Conservation (phyloP, 257 asterid genomes). For the Nyctanthes arbortristis region DNA sequence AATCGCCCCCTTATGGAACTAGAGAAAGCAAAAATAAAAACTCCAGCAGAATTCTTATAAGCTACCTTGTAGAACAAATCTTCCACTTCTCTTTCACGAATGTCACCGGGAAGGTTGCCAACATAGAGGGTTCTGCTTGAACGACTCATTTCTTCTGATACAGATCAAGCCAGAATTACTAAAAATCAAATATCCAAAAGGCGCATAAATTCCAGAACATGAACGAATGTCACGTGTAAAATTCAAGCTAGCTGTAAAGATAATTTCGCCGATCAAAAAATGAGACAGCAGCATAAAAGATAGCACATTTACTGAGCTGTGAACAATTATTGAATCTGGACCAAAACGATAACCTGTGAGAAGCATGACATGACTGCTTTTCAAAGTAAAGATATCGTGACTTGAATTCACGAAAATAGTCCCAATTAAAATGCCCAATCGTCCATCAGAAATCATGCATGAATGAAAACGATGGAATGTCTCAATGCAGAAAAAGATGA, state of each 20-base stretch:
- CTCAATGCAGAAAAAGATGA: no score
- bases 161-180: background rate
- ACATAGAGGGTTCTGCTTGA: slow-evolving; percentile 94
- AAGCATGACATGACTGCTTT: background rate
- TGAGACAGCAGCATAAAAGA: background rate
- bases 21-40: no score
- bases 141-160: slow-evolving; percentile 76
- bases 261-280: no score
- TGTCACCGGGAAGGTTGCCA: slow-evolving; percentile 98
- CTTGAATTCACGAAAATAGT: background rate
- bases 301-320: background rate
- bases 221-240: no score
- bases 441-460: no score
- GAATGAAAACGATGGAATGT: no score
- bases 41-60: background rate
- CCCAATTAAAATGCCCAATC: no score
- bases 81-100: slow-evolving; percentile 96
- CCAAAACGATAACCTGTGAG: background rate
- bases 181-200: background rate
- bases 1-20: no score
- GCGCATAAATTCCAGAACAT: background rate
- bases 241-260: no score
- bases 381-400: background rate
- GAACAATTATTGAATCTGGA: background rate
- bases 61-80: slow-evolving; percentile 90